Evolutionary conservation across 345 rosid genomes (phyloP).

Genomic region (Zanthoxylum bungeanum): DNA sequence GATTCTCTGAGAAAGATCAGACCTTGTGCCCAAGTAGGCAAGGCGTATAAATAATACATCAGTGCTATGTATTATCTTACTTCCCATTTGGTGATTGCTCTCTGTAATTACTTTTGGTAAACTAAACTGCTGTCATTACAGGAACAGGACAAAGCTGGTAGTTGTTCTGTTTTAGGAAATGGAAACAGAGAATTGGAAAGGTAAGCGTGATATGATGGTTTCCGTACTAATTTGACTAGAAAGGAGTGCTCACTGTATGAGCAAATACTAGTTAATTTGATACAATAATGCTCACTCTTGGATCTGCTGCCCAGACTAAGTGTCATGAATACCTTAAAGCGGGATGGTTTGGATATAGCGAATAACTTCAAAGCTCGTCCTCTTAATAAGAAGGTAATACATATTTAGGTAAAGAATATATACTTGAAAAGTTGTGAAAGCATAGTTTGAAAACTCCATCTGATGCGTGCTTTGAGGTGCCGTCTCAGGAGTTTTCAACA

Average conservation of each 20-base stretch:
- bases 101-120: background rate
- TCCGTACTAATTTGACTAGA: background rate
- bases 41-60: too few relatives aligned
- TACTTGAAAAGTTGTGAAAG: too few relatives aligned
- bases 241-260: background rate
- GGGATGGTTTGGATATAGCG: constrained; percentile 31
- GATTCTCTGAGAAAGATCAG: background rate
- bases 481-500: too few relatives aligned
- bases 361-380: constrained; percentile 64
- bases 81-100: background rate
- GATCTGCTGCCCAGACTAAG: constrained; percentile 39
- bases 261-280: constrained; percentile 11
- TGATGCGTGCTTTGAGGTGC: too few relatives aligned
- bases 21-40: background rate
- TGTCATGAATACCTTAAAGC: constrained; percentile 34
- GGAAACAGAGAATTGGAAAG: constrained; percentile 57
- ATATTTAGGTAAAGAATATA: too few relatives aligned
- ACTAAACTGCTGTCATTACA: constrained; percentile 28
- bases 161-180: constrained; percentile 31
- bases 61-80: too few relatives aligned
- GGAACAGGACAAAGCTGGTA: constrained; percentile 43
- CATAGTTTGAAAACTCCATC: too few relatives aligned
- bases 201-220: constrained; percentile 21
- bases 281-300: constrained; percentile 14
- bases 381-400: constrained; percentile 64